Evolutionary conservation across 2,329 filamentous ascomycete genomes (phyloP), one percentile per base, ranked within the genome.

Genomic region (Orbilia javanica): DNA sequence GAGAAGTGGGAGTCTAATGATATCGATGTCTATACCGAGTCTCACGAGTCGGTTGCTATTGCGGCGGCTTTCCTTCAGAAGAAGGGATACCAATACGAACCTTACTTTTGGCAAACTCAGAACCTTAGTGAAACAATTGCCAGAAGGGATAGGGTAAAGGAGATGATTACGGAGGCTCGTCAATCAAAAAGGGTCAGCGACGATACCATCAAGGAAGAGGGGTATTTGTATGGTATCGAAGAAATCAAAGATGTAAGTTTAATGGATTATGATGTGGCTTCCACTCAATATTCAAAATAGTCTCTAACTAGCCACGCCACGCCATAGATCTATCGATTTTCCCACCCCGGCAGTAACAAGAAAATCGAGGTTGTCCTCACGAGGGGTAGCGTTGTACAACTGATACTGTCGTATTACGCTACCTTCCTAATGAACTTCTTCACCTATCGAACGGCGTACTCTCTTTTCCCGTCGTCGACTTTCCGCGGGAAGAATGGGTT

Each of bases 391-490:
- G 20, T 31, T 18, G 2, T 71, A 1, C 3, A 53, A 20, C 27
- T 25, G 2, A 63, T 71, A 10, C 10, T 71, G 3, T 48, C 42
- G 3, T 71, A 71, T 31, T 71, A 71, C 11, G 62, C 67, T 6
- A 71, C 67, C 1, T 53, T 52, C 18, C n/a, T 71, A 1, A 63
- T 64, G 67, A 71, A 63, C 15, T 71, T 71, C 31, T 63, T 71
- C 34, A 42, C 67, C 4, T 71, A 63, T 20, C 27, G 53, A 1
- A n/a, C 29, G 0, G 67, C 55, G 15, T 71, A 42, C n/a, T 71
- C 55, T 13, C 31, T 71, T 4, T 70, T 71, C n/a, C 44, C 67
- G 1, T 34, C 4, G 15, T 2, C 2, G n/a, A 64, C 67, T 4
- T 53, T 71, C 31, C 25, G 22, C 5, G 15, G 31, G 0, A 50